Evolutionary conservation across 1,284 basidiomycete species (phyloP), one percentile per base, ranked within the genome.

Genomic region (Rhodotorula sp.): DNA sequence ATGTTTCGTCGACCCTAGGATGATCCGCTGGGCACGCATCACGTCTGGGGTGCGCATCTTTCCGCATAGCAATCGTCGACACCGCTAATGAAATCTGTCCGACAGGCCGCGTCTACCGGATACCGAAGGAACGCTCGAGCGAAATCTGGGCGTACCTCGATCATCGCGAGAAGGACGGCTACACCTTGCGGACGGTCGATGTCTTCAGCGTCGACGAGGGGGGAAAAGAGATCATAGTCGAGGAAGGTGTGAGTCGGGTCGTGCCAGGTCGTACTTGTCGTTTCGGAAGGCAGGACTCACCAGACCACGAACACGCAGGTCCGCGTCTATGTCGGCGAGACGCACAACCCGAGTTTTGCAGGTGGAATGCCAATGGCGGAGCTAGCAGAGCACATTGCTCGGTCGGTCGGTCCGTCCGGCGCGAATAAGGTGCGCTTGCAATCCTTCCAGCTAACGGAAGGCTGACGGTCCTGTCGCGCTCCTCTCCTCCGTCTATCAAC

Each of bases 371-470:
- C 55, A 15, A 73, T 75, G 71, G 57, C 24, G 0, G 51, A 59
- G 13, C 63, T 75, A 0, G 69, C 68, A 2, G 24, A 48, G 61
- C 83, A 83, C 22, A 93, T 94, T 64, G 90, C 87, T 84, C 81
- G 81, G 34, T 89, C 89, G 2, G 83, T 86, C 0, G 92, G 92
- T 0, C 91, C 91, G 0, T 92, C 91, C 0, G 92, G 92, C 0
- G 85, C 82, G 4, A 94, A 94, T 82, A 91, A 91, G 83, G 89
- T 87, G 59, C 36, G 74, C 66, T 36, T 27, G 22, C n/a, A 59
- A 19, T 29, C 60, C 30, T 13, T 44, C 46, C 15, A 22, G 47
- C 19, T 34, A 2, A 11, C 36, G 34, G 39, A 34, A 32, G 10
- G 47, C 22, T 44, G 13, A 44, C 11, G 13, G 39, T 13, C 19